Percentiles rank a stretch among this genome's conserved stretches.
phyloP scores from a whole-genome alignment of 2,329 filamentous ascomycete species.

The Phialophora tarda region DNA sequence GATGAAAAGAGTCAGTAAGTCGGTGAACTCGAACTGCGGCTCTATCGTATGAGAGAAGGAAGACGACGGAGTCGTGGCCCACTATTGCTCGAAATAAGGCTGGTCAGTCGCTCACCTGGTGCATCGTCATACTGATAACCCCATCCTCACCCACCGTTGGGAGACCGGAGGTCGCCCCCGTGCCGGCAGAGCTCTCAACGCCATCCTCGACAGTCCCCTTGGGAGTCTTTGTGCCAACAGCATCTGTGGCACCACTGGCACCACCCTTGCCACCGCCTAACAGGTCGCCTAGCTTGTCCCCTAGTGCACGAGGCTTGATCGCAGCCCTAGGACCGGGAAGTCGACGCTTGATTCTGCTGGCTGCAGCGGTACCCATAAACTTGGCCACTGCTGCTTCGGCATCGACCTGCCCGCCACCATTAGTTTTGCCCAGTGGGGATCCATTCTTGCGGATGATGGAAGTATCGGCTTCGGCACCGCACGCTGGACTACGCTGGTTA shows the following conservation, averaged over 20 bases:
- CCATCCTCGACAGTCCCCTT: constrained; percentile 57
- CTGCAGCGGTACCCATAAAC: constrained; percentile 61
- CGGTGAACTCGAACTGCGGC: not conserved
- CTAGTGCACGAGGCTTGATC: not conserved
- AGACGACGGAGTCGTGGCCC: not conserved
- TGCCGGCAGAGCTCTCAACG: constrained; percentile 61
- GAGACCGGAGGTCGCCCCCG: constrained; percentile 60
- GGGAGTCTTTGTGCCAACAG: constrained; percentile 55
- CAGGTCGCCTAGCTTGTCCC: not conserved
- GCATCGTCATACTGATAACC: constrained; percentile 67
- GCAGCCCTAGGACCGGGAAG: constrained; percentile 39
- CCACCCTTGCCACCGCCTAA: constrained; percentile 40
- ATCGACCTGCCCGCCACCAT: constrained; percentile 64
- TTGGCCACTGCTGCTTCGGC: constrained; percentile 61
- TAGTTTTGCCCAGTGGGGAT: constrained; percentile 67
- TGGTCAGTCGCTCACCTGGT: constrained; percentile 52
- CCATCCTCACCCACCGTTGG: constrained; percentile 67
- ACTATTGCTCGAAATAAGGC: not conserved
- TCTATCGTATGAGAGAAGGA: not conserved
- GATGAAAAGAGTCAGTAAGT: not conserved
- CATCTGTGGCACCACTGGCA: constrained; percentile 40
- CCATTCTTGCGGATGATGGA: constrained; percentile 68
- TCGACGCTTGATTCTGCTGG: constrained; percentile 21
- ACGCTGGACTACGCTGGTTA: constrained; percentile 50
- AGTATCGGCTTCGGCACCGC: constrained; percentile 72